Conservation (phyloP, 2,329 filamentous ascomycete species). For the Colletotrichum sp. region DNA sequence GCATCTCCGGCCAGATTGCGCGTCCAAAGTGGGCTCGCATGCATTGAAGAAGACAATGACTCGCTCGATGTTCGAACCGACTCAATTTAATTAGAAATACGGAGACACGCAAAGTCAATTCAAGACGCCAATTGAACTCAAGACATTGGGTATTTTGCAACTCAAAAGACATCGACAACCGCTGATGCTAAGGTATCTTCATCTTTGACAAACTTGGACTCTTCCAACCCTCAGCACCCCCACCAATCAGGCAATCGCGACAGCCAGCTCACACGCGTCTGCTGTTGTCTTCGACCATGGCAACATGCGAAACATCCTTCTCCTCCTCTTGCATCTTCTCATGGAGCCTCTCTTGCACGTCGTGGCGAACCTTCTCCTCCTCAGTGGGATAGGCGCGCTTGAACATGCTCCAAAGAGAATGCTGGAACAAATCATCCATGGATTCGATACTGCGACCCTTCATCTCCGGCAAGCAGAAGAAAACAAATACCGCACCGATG, state of each 20-base stretch:
- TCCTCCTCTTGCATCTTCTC: neutral
- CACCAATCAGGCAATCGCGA: neutral
- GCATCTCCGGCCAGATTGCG: neutral
- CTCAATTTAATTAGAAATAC: neutral
- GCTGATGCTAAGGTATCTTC: neutral
- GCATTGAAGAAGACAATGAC: neutral
- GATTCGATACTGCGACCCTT: slow-evolving; percentile 55
- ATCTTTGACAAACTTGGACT: neutral
- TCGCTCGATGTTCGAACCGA: neutral
- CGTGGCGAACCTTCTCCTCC: slow-evolving; percentile 8
- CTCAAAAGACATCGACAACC: neutral
- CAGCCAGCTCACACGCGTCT: neutral
- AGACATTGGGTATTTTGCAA: neutral
- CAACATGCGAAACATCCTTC: neutral
- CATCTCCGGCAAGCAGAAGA: slow-evolving; percentile 54
- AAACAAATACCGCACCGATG: slow-evolving; percentile 39
- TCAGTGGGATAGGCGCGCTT: slow-evolving; percentile 58
- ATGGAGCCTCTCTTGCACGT: neutral
- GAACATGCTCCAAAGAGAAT: slow-evolving; percentile 44
- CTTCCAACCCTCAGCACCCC: neutral
- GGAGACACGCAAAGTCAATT: neutral
- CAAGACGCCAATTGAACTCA: neutral
- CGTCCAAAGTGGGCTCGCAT: neutral
- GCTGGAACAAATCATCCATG: slow-evolving; percentile 51
- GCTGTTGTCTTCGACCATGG: neutral